Conservation (phyloP, 345 rosid species). For the Eucalyptus dawsonii region DNA sequence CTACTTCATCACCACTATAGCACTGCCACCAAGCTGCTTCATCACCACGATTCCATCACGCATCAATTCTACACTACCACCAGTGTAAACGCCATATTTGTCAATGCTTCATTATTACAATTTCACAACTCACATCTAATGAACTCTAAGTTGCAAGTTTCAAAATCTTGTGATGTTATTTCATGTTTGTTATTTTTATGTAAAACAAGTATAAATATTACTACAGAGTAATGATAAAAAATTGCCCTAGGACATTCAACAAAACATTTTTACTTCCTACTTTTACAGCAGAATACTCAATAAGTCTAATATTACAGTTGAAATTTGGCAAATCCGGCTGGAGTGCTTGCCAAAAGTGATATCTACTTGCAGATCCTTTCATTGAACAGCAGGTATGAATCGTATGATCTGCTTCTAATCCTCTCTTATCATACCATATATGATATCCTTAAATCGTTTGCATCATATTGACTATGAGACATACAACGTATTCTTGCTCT, state of each 20-base stretch:
- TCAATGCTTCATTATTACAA: neutral
- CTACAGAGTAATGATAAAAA: neutral
- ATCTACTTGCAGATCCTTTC: neutral
- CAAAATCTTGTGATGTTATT: neutral
- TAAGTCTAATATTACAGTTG: neutral
- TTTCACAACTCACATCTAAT: neutral
- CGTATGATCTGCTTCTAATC: neutral
- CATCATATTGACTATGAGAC: neutral
- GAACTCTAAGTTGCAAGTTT: neutral
- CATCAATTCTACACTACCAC: neutral
- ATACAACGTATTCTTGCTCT: neutral
- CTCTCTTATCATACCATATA: neutral
- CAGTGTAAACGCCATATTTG: neutral
- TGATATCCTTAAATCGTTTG: neutral
- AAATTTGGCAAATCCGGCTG: neutral
- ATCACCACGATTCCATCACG: neutral
- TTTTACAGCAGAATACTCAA: neutral
- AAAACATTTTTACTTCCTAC: neutral
- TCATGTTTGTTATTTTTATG: neutral
- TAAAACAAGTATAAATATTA: neutral
- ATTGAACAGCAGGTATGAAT: neutral
- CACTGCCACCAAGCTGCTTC: neutral
- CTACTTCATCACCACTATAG: neutral
- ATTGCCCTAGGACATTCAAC: neutral
- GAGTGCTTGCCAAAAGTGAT: neutral